Conservation (phyloP, 192 early-diverging fungal species). For the Thamnidium elegans region DNA sequence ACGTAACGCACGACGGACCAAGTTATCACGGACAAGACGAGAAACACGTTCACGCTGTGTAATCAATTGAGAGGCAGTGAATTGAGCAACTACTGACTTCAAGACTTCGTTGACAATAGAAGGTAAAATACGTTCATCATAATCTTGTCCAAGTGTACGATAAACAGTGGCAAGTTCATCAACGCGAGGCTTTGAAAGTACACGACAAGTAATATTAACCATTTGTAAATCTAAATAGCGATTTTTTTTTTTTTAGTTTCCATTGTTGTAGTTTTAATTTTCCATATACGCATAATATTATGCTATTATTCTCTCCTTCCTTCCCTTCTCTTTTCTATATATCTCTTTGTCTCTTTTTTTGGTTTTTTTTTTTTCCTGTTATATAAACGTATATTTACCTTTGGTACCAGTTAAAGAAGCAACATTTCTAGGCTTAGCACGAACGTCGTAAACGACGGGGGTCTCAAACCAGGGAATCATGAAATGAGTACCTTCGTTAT, state of each 20-base stretch:
- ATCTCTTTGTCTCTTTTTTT: neutral
- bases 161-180: constrained; percentile 75
- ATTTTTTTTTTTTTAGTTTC: neutral
- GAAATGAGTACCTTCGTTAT: constrained; percentile 95
- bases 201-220: constrained; percentile 99
- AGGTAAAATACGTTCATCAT: constrained; percentile 94
- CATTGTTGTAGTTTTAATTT: neutral
- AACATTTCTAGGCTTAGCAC: constrained; percentile 97
- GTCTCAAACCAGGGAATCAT: constrained; percentile 95
- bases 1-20: constrained; percentile 69
- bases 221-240: constrained; percentile 85
- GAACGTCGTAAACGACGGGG: constrained; percentile 93
- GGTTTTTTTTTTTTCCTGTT: neutral
- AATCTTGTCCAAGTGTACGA: constrained; percentile 90
- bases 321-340: neutral
- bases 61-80: constrained; percentile 96
- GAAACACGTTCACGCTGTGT: constrained; percentile 96
- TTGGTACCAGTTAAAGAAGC: constrained; percentile 97
- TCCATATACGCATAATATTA: too few species aligned
- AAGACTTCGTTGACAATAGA: constrained; percentile 98
- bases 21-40: constrained; percentile 85
- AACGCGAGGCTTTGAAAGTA: constrained; percentile 87
- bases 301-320: too few species aligned
- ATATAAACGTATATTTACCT: constrained; percentile 48
- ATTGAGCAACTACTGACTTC: constrained; percentile 97